Percentiles rank a stretch among this genome's conserved stretches.
Evolutionary conservation across 371 early-diverging fungal genomes (phyloP).

Genomic region (Blakeslea trispora): DNA sequence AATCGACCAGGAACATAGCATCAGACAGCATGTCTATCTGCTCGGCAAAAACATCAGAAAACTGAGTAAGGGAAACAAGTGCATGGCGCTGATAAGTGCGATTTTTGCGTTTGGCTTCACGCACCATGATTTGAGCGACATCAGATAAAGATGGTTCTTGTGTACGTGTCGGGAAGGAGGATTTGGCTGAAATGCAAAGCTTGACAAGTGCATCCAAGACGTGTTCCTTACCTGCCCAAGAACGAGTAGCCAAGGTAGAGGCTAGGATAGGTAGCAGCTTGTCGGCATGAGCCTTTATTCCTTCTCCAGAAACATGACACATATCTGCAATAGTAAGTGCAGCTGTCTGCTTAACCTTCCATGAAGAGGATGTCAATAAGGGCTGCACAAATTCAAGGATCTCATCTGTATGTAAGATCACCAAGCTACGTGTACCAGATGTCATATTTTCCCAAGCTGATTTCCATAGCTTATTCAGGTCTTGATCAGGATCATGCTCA

Average conservation of each 20-base stretch:
- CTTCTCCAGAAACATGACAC: constrained; percentile 46
- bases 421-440: constrained; percentile 66
- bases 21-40: constrained; percentile 57
- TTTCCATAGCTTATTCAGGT: constrained; percentile 66
- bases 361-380: constrained; percentile 66
- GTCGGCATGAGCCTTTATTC: constrained; percentile 44
- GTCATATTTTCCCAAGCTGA: constrained; percentile 87
- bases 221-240: constrained; percentile 89
- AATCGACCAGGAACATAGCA: constrained; percentile 58
- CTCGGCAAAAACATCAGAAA: constrained; percentile 57
- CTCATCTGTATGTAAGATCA: constrained; percentile 62
- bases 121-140: constrained; percentile 59
- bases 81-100: constrained; percentile 69
- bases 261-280: constrained; percentile 64
- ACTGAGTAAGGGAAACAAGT: constrained; percentile 63
- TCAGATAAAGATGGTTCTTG: constrained; percentile 41
- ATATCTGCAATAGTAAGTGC: constrained; percentile 70
- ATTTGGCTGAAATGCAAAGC: constrained; percentile 59
- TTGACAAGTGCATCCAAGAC: constrained; percentile 74
- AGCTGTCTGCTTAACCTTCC: constrained; percentile 82
- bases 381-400: constrained; percentile 59
- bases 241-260: constrained; percentile 70
- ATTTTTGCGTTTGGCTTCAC: constrained; percentile 76
- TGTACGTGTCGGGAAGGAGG: constrained; percentile 32
- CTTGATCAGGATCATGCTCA: constrained; percentile 66